Base-by-base conservation (phyloP, 768 basidiomycete species). In the Podaxis mareebaensis region DNA sequence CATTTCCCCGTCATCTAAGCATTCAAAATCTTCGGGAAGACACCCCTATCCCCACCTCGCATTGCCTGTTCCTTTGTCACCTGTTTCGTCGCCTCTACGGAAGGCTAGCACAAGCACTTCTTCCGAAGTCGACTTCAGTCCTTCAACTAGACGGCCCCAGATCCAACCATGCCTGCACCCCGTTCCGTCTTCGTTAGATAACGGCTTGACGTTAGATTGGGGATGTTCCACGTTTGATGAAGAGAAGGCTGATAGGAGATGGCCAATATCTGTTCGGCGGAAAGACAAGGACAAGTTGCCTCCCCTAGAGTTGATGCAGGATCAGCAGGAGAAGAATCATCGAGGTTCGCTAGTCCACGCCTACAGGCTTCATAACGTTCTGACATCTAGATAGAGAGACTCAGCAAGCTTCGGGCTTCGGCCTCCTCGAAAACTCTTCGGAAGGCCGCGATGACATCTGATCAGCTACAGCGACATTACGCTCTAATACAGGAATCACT, bases 161-260 rank as follows among this genome's bases (percentile, higher is more conserved):
- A 64, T 69, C 11, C 77, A 78, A 38, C 68, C 70, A 3, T 26
- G 44, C 15, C 61, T 56, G 6, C 89, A 91, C 68, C 91, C 91
- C 12, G 83, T 92, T 8, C 91, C 91, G 0, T 74, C 83, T 5
- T 91, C 90, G 7, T 79, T 81, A 5, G 84, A 92, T 70, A 86
- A 88, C 61, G 91, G 91, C 4, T 75, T 78, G 28, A 89, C 89
- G 1, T 74, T 92, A 39, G 91, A 93, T 68, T 93, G 91, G 91
- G 81, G 83, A n/a, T 80, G 82, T n/a, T 71, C 79, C 30, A 72
- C 73, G 13, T 72, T 80, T 1, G 86, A 86, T 13, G 84, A 89
- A 30, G 85, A 86, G 40, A 81, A 75, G 66, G 36, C 68, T n/a
- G 89, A 91, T 42, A 83, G 77, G 62, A 82, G 83, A 48, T 91